phyloP scores from a whole-genome alignment of 2,329 filamentous ascomycete genomes.

The Chaetomiaceae sp. region DNA sequence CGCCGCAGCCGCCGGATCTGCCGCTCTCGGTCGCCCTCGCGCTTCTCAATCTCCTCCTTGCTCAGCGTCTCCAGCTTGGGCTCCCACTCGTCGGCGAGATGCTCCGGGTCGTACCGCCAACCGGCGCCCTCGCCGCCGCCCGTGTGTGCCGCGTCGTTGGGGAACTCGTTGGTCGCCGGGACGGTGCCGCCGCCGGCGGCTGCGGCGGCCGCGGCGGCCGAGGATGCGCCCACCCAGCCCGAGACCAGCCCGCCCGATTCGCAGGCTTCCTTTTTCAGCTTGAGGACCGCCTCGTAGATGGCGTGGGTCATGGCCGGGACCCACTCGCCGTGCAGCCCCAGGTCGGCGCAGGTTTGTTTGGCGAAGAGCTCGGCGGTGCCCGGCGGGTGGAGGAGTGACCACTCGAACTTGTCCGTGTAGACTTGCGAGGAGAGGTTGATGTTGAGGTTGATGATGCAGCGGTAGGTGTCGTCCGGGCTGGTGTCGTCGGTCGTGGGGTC shows the following conservation, averaged over 20 bases:
- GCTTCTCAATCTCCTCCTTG: slow-evolving; percentile 96
- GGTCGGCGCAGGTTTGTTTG: slow-evolving; percentile 84
- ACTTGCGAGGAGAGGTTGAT: slow-evolving; percentile 88
- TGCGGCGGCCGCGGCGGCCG: slow-evolving; percentile 15
- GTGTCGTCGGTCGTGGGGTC: slow-evolving; percentile 60
- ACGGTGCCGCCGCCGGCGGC: slow-evolving; percentile 34
- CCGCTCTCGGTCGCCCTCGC: slow-evolving; percentile 88
- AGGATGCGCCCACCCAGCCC: slow-evolving; percentile 55
- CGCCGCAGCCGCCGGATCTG: slow-evolving; percentile 81
- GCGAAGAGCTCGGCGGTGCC: slow-evolving; percentile 91
- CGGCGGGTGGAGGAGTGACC: slow-evolving; percentile 88
- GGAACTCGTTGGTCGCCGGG: slow-evolving; percentile 58
- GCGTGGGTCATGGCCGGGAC: slow-evolving; percentile 90
- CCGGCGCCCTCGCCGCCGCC: slow-evolving; percentile 53
- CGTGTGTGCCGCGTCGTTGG: slow-evolving; percentile 73
- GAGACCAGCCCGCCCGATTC: slow-evolving; percentile 84
- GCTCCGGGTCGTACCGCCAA: slow-evolving; percentile 93
- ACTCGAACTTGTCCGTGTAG: slow-evolving; percentile 97
- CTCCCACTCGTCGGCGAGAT: slow-evolving; percentile 79
- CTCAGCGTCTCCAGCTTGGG: slow-evolving; percentile 76
- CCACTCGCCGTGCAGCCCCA: slow-evolving; percentile 89
- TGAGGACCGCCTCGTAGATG: slow-evolving; percentile 91
- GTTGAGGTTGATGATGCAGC: slow-evolving; percentile 85
- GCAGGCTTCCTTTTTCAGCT: slow-evolving; percentile 92
- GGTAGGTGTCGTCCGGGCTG: slow-evolving; percentile 91